A percentile compares a stretch with the other conserved stretches of the same genome.
Evolutionary conservation across 768 basidiomycete genomes (phyloP).

Genomic region (Pleurotus platypus): DNA sequence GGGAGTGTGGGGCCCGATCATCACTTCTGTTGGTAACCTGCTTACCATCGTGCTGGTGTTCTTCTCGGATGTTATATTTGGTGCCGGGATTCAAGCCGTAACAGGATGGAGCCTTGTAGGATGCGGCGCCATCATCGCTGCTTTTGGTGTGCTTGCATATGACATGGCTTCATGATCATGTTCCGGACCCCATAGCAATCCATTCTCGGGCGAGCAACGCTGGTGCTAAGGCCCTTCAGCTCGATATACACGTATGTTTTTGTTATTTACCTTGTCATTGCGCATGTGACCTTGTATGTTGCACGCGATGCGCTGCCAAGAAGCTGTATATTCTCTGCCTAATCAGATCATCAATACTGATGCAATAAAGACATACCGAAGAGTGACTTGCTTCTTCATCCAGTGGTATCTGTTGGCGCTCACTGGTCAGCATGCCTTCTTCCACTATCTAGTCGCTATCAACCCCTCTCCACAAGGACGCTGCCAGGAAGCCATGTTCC

Average conservation of each 20-base stretch:
- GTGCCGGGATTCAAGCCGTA: slow-evolving; percentile 55
- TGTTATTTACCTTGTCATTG: neutral
- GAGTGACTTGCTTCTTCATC: slow-evolving; percentile 1
- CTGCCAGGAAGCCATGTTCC: neutral
- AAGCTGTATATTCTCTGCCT: neutral
- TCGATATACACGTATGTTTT: neutral
- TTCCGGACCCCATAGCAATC: neutral
- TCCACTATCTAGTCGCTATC: slow-evolving; percentile 4
- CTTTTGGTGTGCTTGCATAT: slow-evolving; percentile 76
- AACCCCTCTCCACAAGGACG: slow-evolving; percentile 3
- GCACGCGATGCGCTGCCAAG: slow-evolving; percentile 6
- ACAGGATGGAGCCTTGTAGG: slow-evolving; percentile 75
- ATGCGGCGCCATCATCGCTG: slow-evolving; percentile 73
- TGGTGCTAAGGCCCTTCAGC: neutral
- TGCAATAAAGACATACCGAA: slow-evolving; percentile 1
- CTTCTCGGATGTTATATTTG: slow-evolving; percentile 72
- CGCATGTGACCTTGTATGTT: slow-evolving; percentile 6
- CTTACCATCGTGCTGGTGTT: slow-evolving; percentile 92
- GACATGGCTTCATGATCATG: slow-evolving; percentile 48
- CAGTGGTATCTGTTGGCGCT: neutral
- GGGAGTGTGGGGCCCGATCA: slow-evolving; percentile 84
- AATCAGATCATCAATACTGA: slow-evolving; percentile 1
- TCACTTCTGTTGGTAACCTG: slow-evolving; percentile 87
- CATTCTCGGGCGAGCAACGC: neutral
- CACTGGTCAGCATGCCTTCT: slow-evolving; percentile 1